Percentiles rank a stretch among this genome's conserved stretches.
phyloP scores from a whole-genome alignment of 345 rosid species.

The Erodium maritimum region DNA sequence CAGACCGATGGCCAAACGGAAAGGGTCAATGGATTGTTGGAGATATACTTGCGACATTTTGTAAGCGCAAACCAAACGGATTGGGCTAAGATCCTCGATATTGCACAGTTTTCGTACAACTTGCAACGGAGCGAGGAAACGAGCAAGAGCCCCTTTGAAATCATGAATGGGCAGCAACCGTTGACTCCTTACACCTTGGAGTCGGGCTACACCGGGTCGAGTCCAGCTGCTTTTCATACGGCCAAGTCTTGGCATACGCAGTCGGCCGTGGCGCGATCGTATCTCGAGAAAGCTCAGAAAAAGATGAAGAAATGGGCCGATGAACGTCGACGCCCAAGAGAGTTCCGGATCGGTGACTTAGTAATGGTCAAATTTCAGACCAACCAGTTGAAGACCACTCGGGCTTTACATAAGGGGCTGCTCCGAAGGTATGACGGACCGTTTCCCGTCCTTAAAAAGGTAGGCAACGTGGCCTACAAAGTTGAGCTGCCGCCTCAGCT shows the following conservation, averaged over 20 bases:
- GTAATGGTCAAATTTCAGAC: background rate
- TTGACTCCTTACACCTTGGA: fast-evolving
- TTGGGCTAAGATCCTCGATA: background rate
- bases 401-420: background rate
- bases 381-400: background rate
- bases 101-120: slow-evolving; percentile 7
- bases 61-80: no score
- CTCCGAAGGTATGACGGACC: background rate
- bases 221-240: background rate
- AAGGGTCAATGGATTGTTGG: no score
- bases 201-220: fast-evolving
- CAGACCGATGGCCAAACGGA: no score
- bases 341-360: background rate
- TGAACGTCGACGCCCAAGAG: background rate
- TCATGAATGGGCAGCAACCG: background rate
- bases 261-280: background rate
- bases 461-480: background rate
- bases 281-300: no score
- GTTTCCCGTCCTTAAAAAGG: background rate
- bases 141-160: background rate
- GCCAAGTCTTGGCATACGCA: background rate
- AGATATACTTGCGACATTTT: no score
- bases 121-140: background rate
- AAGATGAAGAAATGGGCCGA: no score
- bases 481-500: background rate